These are phyloP conservation scores for Boletus coccyginus DNA, from an alignment of 768 basidiomycete genomes.

Conservation along the genomic window DNA sequence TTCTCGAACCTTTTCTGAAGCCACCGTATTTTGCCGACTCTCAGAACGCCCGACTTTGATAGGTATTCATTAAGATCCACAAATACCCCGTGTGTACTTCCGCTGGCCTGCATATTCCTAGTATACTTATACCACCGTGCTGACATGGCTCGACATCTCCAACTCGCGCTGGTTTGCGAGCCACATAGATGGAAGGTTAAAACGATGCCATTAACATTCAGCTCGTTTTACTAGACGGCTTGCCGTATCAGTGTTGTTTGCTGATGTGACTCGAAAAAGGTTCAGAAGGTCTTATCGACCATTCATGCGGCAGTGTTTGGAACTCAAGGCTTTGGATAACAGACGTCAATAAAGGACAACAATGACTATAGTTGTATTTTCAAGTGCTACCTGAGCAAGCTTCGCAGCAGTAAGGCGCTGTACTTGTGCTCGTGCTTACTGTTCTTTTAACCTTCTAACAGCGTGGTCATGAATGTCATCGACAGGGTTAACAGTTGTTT, in stretches of 20 bases:
- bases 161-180: neutral
- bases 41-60: no score
- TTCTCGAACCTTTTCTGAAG: no score
- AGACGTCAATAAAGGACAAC: conserved; percentile 28
- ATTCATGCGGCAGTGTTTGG: conserved; percentile 10
- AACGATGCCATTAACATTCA: neutral
- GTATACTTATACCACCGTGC: no score
- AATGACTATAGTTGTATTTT: conserved; percentile 24
- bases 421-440: conserved; percentile 15
- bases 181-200: neutral
- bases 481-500: conserved; percentile 49
- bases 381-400: conserved; percentile 12
- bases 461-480: conserved; percentile 56
- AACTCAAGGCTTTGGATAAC: conserved; percentile 21
- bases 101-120: neutral
- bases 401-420: conserved; percentile 7
- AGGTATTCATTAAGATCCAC: neutral
- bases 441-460: conserved; percentile 5
- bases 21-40: no score
- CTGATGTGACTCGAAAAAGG: neutral
- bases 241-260: neutral
- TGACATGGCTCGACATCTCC: no score
- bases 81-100: neutral
- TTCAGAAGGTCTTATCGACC: neutral
- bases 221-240: neutral